Conservation (phyloP, 768 basidiomycete species). For the Kwoniella shandongensis region DNA sequence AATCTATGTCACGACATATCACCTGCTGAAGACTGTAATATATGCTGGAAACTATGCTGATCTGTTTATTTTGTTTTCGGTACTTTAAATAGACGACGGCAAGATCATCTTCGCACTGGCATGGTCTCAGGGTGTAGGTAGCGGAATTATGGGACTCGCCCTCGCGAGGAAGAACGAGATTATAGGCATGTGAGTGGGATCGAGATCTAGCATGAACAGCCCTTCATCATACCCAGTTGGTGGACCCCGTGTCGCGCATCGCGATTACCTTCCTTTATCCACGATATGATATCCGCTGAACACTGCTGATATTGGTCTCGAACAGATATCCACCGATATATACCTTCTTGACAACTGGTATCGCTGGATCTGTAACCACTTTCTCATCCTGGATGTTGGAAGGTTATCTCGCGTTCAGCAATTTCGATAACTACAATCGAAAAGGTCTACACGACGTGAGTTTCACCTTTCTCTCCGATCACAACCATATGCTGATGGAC, state of each 20-base stretch:
- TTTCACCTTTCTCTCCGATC: conserved; percentile 1
- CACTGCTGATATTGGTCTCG: background rate
- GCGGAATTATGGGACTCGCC: conserved; percentile 84
- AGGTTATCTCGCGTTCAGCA: conserved; percentile 79
- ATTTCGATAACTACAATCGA: conserved; percentile 61
- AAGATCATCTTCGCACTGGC: conserved; percentile 74
- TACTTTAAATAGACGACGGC: conserved; percentile 59
- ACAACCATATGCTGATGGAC: too few relatives aligned
- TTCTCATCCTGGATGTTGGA: conserved; percentile 96
- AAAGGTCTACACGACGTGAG: conserved; percentile 72
- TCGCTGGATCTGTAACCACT: conserved; percentile 94
- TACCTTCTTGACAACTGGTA: conserved; percentile 86
- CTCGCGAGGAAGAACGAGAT: conserved; percentile 71
- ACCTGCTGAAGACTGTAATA: too few relatives aligned
- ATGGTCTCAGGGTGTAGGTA: conserved; percentile 84
- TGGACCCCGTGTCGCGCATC: background rate
- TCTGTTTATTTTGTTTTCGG: background rate
- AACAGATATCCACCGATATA: conserved; percentile 82
- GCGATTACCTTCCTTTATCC: background rate
- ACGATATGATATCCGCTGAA: too few relatives aligned
- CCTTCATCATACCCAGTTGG: too few relatives aligned
- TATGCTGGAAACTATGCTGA: background rate
- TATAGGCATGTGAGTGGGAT: conserved; percentile 69
- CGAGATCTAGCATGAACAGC: background rate
- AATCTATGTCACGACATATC: too few relatives aligned